phyloP scores from a whole-genome alignment of 495 filamentous ascomycete genomes.

The Oleoguttula mirabilis region DNA sequence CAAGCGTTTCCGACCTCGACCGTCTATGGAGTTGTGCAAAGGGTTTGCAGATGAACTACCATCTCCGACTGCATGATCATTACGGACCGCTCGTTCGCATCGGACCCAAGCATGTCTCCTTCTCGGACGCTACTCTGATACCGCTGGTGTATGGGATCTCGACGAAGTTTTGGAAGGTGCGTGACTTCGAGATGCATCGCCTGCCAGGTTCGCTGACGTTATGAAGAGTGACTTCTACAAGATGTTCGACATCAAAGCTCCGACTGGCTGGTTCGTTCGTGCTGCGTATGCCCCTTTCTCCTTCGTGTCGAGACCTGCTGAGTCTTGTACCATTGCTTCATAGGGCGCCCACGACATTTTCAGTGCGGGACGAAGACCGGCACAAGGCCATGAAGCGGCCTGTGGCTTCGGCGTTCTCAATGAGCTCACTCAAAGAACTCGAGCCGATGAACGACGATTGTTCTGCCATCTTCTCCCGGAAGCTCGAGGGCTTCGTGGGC shows the following conservation, averaged over 20 bases:
- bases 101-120: conserved; percentile 44
- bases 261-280: too few relatives aligned
- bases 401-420: conserved; percentile 31
- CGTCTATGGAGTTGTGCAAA: conserved; percentile 22
- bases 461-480: conserved; percentile 24
- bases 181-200: too few relatives aligned
- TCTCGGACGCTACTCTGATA: conserved; percentile 23
- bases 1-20: conserved; percentile 29
- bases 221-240: conserved; percentile 35
- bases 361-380: conserved; percentile 30
- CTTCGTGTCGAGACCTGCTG: too few relatives aligned
- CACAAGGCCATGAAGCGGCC: conserved; percentile 34
- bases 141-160: conserved; percentile 10
- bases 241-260: conserved; percentile 22
- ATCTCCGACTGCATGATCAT: conserved; percentile 34
- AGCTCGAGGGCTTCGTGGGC: conserved; percentile 28
- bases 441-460: conserved; percentile 29
- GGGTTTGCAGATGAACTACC: conserved; percentile 18
- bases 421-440: conserved; percentile 29
- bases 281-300: too few relatives aligned
- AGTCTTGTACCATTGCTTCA: too few relatives aligned
- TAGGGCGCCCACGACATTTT: conserved; percentile 10
- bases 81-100: conserved; percentile 47
- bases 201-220: background rate
- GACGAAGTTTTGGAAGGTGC: conserved; percentile 11